phyloP scores from a whole-genome alignment of 768 basidiomycete species.

The Suillus decipiens region DNA sequence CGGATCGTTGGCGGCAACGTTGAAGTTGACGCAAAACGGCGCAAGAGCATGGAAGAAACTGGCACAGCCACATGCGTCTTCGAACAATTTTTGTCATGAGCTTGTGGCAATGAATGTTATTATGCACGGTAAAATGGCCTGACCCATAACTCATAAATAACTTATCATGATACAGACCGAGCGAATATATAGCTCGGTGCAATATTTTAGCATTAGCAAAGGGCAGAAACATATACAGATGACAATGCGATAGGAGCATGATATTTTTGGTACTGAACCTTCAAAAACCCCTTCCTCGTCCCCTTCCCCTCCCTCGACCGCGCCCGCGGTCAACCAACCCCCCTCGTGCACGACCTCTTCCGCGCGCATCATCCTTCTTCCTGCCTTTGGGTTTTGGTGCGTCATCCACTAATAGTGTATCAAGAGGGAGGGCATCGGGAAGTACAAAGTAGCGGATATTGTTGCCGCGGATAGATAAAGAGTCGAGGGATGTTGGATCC shows the following conservation, averaged over 20 bases:
- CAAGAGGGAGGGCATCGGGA: slow-evolving; percentile 95
- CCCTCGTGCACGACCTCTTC: slow-evolving; percentile 56
- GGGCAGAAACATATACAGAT: slow-evolving; percentile 9
- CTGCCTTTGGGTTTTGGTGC: slow-evolving; percentile 93
- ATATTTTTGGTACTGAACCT: slow-evolving; percentile 5
- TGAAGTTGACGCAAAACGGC: slow-evolving; percentile 32
- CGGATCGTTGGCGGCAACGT: slow-evolving; percentile 35
- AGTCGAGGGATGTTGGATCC: slow-evolving; percentile 83
- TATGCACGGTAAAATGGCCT: background rate
- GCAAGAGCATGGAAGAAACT: slow-evolving; percentile 24
- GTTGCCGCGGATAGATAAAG: slow-evolving; percentile 93
- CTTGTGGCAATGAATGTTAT: background rate
- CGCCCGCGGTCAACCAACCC: slow-evolving; percentile 52
- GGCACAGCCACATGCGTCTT: slow-evolving; percentile 29
- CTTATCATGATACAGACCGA: slow-evolving; percentile 22
- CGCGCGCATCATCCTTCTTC: slow-evolving; percentile 84
- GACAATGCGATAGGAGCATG: slow-evolving; percentile 10
- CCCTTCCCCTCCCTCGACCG: slow-evolving; percentile 56
- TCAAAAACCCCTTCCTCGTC: slow-evolving; percentile 46
- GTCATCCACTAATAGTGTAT: slow-evolving; percentile 96
- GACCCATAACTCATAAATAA: background rate
- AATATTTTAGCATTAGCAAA: slow-evolving; percentile 29
- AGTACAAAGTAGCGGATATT: slow-evolving; percentile 96
- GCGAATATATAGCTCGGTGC: slow-evolving; percentile 17
- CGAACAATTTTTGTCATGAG: background rate